Evolutionary conservation across 208 protist genomes (phyloP), one percentile per base, ranked within the genome.

Genomic region (Kentomonas sorsogonicus): DNA sequence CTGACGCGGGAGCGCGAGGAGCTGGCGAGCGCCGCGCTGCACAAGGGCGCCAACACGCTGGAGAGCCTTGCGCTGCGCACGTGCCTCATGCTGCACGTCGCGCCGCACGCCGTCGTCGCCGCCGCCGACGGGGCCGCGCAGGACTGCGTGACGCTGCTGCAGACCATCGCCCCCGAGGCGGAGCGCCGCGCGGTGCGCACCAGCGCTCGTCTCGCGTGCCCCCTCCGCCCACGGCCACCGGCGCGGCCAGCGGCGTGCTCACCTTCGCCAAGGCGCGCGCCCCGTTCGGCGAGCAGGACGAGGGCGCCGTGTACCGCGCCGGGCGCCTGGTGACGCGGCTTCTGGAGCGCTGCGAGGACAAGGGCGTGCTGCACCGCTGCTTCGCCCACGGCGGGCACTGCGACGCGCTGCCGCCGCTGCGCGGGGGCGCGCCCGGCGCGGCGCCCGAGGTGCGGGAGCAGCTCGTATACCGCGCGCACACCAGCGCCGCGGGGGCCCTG

Each of bases 261-360:
- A 66, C 59, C 6, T 13, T 50, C 10, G 23, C 25, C n/a, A 20
- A 31, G 2, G 40, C 46, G 3, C 15, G 20, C 6, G 33, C 39
- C 11, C 39, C 39, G 44, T 61, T 66, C 60, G 46, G 18, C 27
- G 20, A n/a, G 7, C 59, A 72, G 4, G 20, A 58, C 22, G 66
- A 72, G 45, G 66, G 66, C 47, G 55, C 56, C 38, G 16, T 72
- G 16, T 72, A 56, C 33, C 59, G 66, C 33, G 59, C 40, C 29
- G 34, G 59, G 18, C 56, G 30, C 3, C 46, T 72, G 18, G 11
- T 66, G 11, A 31, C 50, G 9, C 40, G 25, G 9, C 30, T 72
- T 1, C 60, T 72, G 18, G 10, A 26, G 2, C 58, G 53, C 16
- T 72, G 66, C 41, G 11, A 27, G 6, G 66, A 72, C 53, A 61